Base-by-base conservation (phyloP, 1,284 basidiomycete species). In the Phellopilus nigrolimitatus region DNA sequence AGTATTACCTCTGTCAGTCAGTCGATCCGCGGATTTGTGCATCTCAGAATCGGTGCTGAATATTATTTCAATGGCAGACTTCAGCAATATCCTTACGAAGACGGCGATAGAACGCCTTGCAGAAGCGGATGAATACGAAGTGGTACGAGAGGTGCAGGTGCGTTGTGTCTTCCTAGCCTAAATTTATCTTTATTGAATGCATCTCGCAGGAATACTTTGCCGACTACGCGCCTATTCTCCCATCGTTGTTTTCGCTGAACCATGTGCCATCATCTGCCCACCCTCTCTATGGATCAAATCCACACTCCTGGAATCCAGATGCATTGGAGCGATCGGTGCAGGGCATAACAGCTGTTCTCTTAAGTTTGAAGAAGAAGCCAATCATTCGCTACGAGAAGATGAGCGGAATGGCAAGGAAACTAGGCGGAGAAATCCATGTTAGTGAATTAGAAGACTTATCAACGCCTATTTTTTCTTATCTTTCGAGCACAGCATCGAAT, bases 1-100 rank as follows among this genome's bases (percentile, higher is more conserved):
- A 91, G 69, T 99, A 99, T 71, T 97, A 94, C 77, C 73, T 97
- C 62, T 97, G 94, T 97, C 77, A 85, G 92, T 91, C 72, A 76
- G 82, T 86, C 76, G 74, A 71, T 78, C 66, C 68, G 68, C 55
- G 52, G 51, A 22, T 53, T 56, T 37, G 34, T 15, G 34, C 10
- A 17, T 15, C 2, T 17, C 3, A 15, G 34, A 13, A 1, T 13
- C 41, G 57, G 37, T 39, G 59, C 50, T 50, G 28, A 46, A 52
- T 51, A 43, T 48, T 46, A 42, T 58, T 17, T 8, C 37, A 50
- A 45, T 39, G 54, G 22, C 58, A 97, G 94, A 94, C 71, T 99
- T 99, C 65, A 97, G 94, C 69, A 98, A 97, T 61, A 82, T 89
- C 25, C 71, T 99, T 52, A 90, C 80, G 55, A 99, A 98, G 71